Evolutionary conservation across 306 rosid species (phyloP).

Genomic region (Sindora glabra): DNA sequence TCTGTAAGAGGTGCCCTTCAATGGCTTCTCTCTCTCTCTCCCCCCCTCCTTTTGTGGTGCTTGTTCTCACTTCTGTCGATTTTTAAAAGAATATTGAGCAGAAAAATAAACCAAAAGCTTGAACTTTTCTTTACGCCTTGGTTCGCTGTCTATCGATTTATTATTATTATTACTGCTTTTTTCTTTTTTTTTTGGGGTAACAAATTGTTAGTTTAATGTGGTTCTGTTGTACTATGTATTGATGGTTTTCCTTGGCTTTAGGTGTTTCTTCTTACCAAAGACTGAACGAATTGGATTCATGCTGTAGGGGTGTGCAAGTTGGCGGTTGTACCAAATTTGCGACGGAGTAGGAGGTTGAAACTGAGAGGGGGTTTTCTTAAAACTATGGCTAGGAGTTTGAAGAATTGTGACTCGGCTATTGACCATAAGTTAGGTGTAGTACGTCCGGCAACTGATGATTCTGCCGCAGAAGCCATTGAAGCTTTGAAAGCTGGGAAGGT

Average conservation of each 20-base stretch:
- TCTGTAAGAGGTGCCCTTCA: slow-evolving; percentile 23
- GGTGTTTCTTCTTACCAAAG: not conserved
- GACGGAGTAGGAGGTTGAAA: slow-evolving; percentile 3
- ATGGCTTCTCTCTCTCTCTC: not conserved
- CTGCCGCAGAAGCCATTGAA: slow-evolving; percentile 51
- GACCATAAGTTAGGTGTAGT: slow-evolving; percentile 32
- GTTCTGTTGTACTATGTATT: not conserved
- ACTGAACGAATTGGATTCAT: not conserved
- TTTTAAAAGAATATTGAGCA: too few relatives aligned
- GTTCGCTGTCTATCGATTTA: too few relatives aligned
- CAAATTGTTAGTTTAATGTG: not conserved
- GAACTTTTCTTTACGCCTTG: too few relatives aligned
- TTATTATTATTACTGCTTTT: too few relatives aligned
- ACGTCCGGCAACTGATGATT: slow-evolving; percentile 56
- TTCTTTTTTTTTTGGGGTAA: not conserved
- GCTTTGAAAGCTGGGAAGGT: slow-evolving; percentile 64
- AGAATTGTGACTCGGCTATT: slow-evolving; percentile 24
- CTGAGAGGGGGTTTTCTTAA: slow-evolving; percentile 22
- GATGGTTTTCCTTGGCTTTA: not conserved
- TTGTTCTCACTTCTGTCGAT: not conserved
- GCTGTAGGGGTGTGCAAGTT: slow-evolving; percentile 32
- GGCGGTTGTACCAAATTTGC: slow-evolving; percentile 8
- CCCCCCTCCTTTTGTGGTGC: not conserved
- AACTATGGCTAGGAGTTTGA: slow-evolving; percentile 40
- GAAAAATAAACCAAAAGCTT: too few relatives aligned